These are phyloP conservation scores for Galerina sulciceps DNA, from an alignment of 768 basidiomycete genomes.

Conservation along the genomic window DNA sequence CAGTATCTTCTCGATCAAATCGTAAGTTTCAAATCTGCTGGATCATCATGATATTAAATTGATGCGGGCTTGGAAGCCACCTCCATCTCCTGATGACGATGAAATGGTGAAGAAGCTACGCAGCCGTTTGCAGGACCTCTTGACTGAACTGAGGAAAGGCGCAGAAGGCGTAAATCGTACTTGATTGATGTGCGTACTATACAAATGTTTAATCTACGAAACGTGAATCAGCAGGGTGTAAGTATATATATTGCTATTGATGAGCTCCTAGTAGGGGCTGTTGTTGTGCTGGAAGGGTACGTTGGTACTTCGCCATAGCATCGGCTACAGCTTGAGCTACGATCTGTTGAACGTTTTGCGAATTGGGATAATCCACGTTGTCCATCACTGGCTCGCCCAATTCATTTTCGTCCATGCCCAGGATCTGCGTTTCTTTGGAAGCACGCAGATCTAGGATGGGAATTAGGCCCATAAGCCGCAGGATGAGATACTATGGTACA, in stretches of 20 bases:
- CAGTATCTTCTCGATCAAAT: constrained; percentile 44
- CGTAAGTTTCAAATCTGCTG: constrained; percentile 19
- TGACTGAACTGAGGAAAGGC: constrained; percentile 35
- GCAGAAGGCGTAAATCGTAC: constrained; percentile 35
- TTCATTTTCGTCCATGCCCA: constrained; percentile 85
- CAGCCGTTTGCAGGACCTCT: constrained; percentile 36
- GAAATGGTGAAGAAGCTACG: constrained; percentile 40
- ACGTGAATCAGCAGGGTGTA: no score
- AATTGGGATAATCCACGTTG: constrained; percentile 52
- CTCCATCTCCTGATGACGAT: constrained; percentile 40
- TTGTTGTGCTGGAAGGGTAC: no score
- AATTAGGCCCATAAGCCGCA: neutral
- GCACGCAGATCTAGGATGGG: neutral
- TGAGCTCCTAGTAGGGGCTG: no score
- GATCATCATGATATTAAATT: neutral
- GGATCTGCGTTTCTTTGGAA: constrained; percentile 31
- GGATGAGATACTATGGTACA: neutral
- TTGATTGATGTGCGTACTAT: neutral
- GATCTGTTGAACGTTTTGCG: neutral
- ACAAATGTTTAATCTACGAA: no score
- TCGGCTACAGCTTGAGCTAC: neutral
- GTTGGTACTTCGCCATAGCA: neutral
- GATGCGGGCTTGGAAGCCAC: constrained; percentile 27
- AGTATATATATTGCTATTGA: no score
- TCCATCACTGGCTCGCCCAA: constrained; percentile 87